phyloP scores from a whole-genome alignment of 2,329 filamentous ascomycete genomes.

The Delphinella strobiligena region DNA sequence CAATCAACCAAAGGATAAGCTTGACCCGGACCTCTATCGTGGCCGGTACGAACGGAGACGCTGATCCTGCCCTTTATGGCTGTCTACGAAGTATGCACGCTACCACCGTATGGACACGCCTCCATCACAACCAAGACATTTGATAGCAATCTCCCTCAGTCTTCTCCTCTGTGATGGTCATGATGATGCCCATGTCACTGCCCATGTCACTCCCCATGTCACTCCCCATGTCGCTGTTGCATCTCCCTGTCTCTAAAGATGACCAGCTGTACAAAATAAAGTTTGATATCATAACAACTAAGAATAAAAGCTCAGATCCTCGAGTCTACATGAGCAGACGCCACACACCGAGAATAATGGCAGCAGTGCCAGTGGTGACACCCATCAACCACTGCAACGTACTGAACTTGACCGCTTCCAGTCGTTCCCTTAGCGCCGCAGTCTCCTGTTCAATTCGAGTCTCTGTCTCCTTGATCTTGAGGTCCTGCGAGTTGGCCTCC shows the following conservation, averaged over 20 bases:
- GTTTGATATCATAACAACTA: background rate
- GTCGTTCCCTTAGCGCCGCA: slow-evolving; percentile 74
- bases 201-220: too few relatives aligned
- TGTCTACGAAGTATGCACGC: too few relatives aligned
- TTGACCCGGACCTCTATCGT: too few relatives aligned
- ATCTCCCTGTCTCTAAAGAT: background rate
- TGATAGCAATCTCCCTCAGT: too few relatives aligned
- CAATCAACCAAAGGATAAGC: too few relatives aligned
- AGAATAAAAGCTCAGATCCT: slow-evolving; percentile 1
- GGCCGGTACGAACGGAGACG: too few relatives aligned
- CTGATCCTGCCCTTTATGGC: too few relatives aligned
- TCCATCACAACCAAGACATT: too few relatives aligned
- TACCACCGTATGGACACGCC: too few relatives aligned
- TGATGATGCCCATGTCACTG: too few relatives aligned
- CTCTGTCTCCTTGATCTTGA: slow-evolving; percentile 98
- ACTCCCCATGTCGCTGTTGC: too few relatives aligned
- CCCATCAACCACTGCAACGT: slow-evolving; percentile 96
- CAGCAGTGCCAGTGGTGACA: slow-evolving; percentile 54
- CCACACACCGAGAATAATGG: slow-evolving; percentile 56
- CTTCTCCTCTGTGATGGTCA: too few relatives aligned
- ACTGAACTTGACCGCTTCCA: slow-evolving; percentile 96
- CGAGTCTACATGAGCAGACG: slow-evolving; percentile 46
- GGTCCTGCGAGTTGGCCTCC: slow-evolving; percentile 89
- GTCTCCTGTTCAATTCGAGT: slow-evolving; percentile 97
- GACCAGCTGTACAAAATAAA: background rate